Conservation (phyloP, 2,329 filamentous ascomycete species). For the Xylaria sp. region DNA sequence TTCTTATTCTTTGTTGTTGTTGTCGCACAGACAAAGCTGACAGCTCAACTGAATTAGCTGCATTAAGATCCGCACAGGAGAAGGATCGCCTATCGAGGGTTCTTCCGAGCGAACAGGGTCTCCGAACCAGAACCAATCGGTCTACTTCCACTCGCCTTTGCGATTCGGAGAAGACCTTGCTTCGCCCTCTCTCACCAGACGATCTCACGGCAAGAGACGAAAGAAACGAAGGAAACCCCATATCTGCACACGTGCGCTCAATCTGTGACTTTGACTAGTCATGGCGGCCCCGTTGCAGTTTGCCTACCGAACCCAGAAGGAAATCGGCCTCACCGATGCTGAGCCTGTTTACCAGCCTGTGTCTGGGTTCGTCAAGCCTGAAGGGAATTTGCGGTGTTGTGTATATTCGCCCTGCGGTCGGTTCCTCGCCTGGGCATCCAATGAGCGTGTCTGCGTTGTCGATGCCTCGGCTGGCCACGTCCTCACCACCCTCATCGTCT, state of each 20-base stretch:
- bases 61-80: slow-evolving; percentile 13
- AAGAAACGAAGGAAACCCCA: slow-evolving; percentile 30
- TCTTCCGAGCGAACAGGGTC: not conserved
- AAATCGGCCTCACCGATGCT: slow-evolving; percentile 92
- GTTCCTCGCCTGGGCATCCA: slow-evolving; percentile 95
- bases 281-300: slow-evolving; percentile 95
- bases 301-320: slow-evolving; percentile 97
- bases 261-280: slow-evolving; percentile 89
- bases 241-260: slow-evolving; percentile 39
- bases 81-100: slow-evolving; percentile 22
- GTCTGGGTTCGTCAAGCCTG: slow-evolving; percentile 84
- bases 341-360: slow-evolving; percentile 88
- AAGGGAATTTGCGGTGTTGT: slow-evolving; percentile 95
- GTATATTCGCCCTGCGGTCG: slow-evolving; percentile 95
- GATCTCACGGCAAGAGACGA: slow-evolving; percentile 45
- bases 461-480: slow-evolving; percentile 81
- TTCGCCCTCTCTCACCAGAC: slow-evolving; percentile 3
- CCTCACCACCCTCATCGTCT: slow-evolving; percentile 78
- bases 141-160: slow-evolving; percentile 20
- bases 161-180: slow-evolving; percentile 32
- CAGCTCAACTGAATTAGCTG: slow-evolving; percentile 9
- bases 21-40: slow-evolving; percentile 18
- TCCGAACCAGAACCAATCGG: slow-evolving; percentile 10
- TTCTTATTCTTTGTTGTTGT: too few species aligned
- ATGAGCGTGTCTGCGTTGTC: slow-evolving; percentile 85